Evolutionary conservation across 2,329 filamentous ascomycete species (phyloP), one percentile per base, ranked within the genome.

Genomic region (Colletotrichum abscissum): DNA sequence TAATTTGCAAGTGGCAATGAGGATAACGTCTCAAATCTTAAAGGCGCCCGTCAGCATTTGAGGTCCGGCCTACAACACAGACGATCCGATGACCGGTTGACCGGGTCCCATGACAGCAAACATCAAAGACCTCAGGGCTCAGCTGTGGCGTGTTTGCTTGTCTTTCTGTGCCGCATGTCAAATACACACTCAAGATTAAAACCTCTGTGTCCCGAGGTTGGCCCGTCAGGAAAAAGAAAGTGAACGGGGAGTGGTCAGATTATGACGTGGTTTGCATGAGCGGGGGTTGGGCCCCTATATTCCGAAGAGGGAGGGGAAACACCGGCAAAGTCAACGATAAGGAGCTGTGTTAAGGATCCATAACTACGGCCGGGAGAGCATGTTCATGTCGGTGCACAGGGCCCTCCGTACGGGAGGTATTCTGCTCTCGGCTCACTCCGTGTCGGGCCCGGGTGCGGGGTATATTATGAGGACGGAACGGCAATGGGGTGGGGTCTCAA

Each of bases 171-270:
- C 22, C 6, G 14, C 22, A 24, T 26, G 28, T 16, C 46, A 38
- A 38, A 16, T 26, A n/a, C 22, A 4, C 19, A 24, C 4, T 11
- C 52, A 35, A 19, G 14, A 33, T n/a, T 33, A 57, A 59, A 33
- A 30, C n/a, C 35, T 52, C 33, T 54, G 22, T 4, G 5, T 46
- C 30, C 56, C 26, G 24, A 65, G 26, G 22, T 66, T 52, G 30
- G 26, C 30, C 54, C 56, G 35, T 8, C 16, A 57, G 49, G 55
- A 71, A 73, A 66, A 73, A 73, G 67, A 66, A 73, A 73, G 46
- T 30, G 38, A 46, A 30, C 9, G n/a, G 52, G 11, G 19, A 22
- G 24, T 70, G 59, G 59, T 63, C 62, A 65, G 62, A 66, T 66
- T 38, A 66, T 66, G 71, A 66, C 71, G 67, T 49, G 42, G 35